Base-by-base conservation (phyloP, 331 rosid species). In the Prunus yedoensis region DNA sequence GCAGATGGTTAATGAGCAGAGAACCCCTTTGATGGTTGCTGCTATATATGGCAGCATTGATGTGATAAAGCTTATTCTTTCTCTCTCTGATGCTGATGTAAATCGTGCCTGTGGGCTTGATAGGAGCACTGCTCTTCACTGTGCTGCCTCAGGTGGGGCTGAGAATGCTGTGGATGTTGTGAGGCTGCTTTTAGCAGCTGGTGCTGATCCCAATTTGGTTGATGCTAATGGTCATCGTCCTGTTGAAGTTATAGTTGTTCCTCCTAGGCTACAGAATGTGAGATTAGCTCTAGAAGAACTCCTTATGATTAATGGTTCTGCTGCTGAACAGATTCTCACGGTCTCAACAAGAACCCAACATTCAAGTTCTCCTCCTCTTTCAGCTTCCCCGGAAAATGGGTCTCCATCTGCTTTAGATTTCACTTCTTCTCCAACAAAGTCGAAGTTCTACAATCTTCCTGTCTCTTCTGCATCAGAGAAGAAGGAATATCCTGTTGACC, bases 401-500 rank as follows among this genome's bases (percentile, higher is more conserved):
- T 91, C 96, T 75, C 91, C 85, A 1, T 85, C 87, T 50, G 80
- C 88, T 4, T 77, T 74, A 4, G 97, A 93, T 72, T 85, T 87
- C 41, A 62, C 52, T 66, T 76, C 77, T 68, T 83, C 88, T 57
- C 88, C 87, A 66, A 74, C 82, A 51, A 89, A 79, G 83, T 76
- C 80, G 0, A 92, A 86, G 89, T 83, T 85, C 27, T 84, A 30
- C 75, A 94, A 89, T 53, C 62, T 65, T 53, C 79, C 84, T 25
- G 41, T 78, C 72, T 85, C 83, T 61, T 83, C 87, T 82, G 80
- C 77, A 30, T 87, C 97, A 10, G 98, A 93, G 84, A 93, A 89
- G 91, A 93, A 89, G 84, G 98, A 91, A 70, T 93, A 91, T 65
- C 98, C 98, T n/a, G 82, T 89, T 73, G 98, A 93, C 64, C 97